Evolutionary conservation across 2,329 filamentous ascomycete species (phyloP).

Genomic region (Fusarium sacchari): DNA sequence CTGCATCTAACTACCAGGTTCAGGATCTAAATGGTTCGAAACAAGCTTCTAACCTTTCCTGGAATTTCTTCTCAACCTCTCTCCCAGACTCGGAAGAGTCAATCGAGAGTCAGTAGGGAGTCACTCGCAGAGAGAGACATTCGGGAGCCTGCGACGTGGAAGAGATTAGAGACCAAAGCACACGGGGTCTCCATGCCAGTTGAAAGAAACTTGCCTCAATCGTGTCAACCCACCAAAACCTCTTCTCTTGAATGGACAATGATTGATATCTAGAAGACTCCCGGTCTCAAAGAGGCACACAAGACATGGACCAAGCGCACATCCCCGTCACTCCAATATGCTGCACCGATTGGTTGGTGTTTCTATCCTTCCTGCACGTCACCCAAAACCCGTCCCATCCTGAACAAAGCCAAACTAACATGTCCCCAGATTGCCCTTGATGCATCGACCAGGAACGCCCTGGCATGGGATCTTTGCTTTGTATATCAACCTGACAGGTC

Average conservation of each 20-base stretch:
- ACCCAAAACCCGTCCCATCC: conserved; percentile 32
- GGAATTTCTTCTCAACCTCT: not conserved
- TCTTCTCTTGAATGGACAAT: conserved; percentile 5
- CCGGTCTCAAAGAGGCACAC: conserved; percentile 25
- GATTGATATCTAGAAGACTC: conserved; percentile 29
- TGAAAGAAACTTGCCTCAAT: conserved; percentile 7
- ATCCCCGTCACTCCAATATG: conserved; percentile 21
- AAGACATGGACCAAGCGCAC: conserved; percentile 40
- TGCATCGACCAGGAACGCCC: conserved; percentile 29
- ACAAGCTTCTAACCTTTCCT: not conserved
- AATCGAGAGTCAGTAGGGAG: not conserved
- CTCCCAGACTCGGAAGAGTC: not conserved
- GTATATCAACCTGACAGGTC: conserved; percentile 9
- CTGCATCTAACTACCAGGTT: not conserved
- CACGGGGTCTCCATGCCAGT: not conserved
- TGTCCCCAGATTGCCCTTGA: conserved; percentile 28
- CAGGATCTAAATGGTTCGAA: not conserved
- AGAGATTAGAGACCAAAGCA: not conserved
- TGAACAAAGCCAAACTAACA: conserved; percentile 33
- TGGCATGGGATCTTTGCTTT: conserved; percentile 10
- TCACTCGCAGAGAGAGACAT: not conserved
- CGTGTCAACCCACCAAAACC: not conserved
- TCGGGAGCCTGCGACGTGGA: not conserved
- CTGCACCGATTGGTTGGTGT: conserved; percentile 36
- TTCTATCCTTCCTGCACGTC: conserved; percentile 38